Conservation (phyloP, 2,329 filamentous ascomycete species). For the Zelopaecilomyces penicillatus region DNA sequence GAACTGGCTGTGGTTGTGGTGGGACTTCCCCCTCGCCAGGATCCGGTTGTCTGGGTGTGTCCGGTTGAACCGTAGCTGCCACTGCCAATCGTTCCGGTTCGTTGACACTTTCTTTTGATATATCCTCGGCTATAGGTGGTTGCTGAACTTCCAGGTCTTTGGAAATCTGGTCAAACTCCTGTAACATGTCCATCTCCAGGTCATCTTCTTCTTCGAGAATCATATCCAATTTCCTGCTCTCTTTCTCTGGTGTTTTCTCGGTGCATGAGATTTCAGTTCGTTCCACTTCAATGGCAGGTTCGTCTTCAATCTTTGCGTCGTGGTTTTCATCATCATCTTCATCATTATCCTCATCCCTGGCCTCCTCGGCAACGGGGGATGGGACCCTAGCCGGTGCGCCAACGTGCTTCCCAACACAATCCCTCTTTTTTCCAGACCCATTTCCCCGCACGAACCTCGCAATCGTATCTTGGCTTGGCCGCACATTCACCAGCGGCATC, state of each 20-base stretch:
- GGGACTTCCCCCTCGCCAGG: too few species aligned
- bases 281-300: background rate
- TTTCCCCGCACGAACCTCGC: constrained; percentile 39
- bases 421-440: constrained; percentile 23
- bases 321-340: constrained; percentile 10
- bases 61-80: too few species aligned
- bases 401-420: constrained; percentile 11
- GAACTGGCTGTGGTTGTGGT: too few species aligned
- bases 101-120: too few species aligned
- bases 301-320: background rate
- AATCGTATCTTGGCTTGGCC: constrained; percentile 51
- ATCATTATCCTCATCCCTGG: constrained; percentile 9
- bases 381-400: background rate
- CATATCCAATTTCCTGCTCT: constrained; percentile 10
- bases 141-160: background rate
- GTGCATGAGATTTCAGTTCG: background rate
- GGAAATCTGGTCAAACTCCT: constrained; percentile 10
- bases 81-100: too few species aligned
- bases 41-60: too few species aligned
- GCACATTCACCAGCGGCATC: constrained; percentile 44
- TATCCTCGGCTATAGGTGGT: too few species aligned
- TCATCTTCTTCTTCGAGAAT: constrained; percentile 18
- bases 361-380: background rate
- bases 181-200: constrained; percentile 17
- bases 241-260: background rate